A percentile compares a stretch with the other conserved stretches of the same genome.
Conservation (phyloP, 305 asterid genomes). For the Plantago rigida region DNA sequence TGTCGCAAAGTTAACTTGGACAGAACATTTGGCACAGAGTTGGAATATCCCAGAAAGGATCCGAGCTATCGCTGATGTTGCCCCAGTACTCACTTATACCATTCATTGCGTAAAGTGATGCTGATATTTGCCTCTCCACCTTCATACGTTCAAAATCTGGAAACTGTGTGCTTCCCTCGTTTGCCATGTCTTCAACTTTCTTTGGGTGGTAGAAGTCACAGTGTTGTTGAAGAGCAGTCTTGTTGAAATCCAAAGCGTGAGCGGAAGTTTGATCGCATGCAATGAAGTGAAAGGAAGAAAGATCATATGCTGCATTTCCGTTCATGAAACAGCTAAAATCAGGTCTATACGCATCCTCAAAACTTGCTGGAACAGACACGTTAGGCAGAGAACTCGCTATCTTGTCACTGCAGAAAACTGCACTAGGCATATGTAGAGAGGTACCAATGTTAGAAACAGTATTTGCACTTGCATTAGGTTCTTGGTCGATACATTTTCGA, state of each 20-base stretch:
- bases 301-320: constrained; percentile 22
- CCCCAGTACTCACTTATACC: constrained; percentile 63
- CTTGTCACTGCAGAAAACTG: constrained; percentile 15
- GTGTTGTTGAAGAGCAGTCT: constrained; percentile 26
- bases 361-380: constrained; percentile 20
- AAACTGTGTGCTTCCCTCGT: constrained; percentile 24
- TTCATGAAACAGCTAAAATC: constrained; percentile 41
- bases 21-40: constrained; percentile 60
- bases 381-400: constrained; percentile 16
- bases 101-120: constrained; percentile 61
- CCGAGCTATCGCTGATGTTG: constrained; percentile 38
- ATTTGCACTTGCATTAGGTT: constrained; percentile 10
- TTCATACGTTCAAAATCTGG: constrained; percentile 49
- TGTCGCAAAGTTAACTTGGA: constrained; percentile 29
- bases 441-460: constrained; percentile 21
- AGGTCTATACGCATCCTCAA: constrained; percentile 48
- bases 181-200: constrained; percentile 20
- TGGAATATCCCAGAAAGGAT: constrained; percentile 62
- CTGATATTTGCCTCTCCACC: constrained; percentile 60
- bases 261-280: constrained; percentile 11
- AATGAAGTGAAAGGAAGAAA: constrained; percentile 23
- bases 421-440: constrained; percentile 19
- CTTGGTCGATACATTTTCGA: constrained; percentile 6
- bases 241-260: constrained; percentile 27
- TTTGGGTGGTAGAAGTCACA: constrained; percentile 19